Base-by-base conservation (phyloP, 83 land plant genomes). In the Thuja plicata region DNA sequence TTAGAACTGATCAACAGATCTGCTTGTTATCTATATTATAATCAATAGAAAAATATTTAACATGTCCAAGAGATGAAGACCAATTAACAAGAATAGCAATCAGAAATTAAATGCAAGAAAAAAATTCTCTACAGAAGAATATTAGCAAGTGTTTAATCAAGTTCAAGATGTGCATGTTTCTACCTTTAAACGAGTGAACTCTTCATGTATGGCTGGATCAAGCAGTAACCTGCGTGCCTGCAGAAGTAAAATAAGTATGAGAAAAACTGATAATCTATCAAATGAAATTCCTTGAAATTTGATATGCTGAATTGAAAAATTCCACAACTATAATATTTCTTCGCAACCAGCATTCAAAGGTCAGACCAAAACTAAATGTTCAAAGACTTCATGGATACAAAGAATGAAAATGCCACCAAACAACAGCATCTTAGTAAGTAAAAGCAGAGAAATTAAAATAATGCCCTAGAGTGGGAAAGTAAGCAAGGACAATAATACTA, bases 181-280 rank as follows among this genome's bases (percentile, higher is more conserved):
- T 85, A 96, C 99, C 98, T 98, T 98, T 90, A 98, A 89, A 88
- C 99, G 97, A 48, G 95, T 96, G 85, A 98, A 96, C 90, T 98
- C 99, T 85, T 96, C 98, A 92, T 98, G 98, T 84, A 98, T 98
- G n/a, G 99, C 99, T 62, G 99, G 99, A 91, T 98, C 99, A 85
- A 98, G 95, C 37, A 98, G 90, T 89, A 98, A 90, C 90, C 95
- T 95, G 87, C 98, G 92, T 54, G 98, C 94, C 99, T 97, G 93
- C 38, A 88, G 30, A 86, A 76, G 43, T n/a, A 83, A 83, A 15
- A 83, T 35, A 46, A n/a, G n/a, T 13, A 46, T 83, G 15, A 46
- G 0, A 1, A 27, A 83, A 27, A 27, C n/a, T n/a, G 52, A n/a
- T 45, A 46, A 46, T 9, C 13, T 11, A 5, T 46, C 15, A 83